A percentile compares a stretch with the other conserved stretches of the same genome.
phyloP scores from a whole-genome alignment of 2,329 filamentous ascomycete genomes.

The Hymenoscyphus fraxineus region DNA sequence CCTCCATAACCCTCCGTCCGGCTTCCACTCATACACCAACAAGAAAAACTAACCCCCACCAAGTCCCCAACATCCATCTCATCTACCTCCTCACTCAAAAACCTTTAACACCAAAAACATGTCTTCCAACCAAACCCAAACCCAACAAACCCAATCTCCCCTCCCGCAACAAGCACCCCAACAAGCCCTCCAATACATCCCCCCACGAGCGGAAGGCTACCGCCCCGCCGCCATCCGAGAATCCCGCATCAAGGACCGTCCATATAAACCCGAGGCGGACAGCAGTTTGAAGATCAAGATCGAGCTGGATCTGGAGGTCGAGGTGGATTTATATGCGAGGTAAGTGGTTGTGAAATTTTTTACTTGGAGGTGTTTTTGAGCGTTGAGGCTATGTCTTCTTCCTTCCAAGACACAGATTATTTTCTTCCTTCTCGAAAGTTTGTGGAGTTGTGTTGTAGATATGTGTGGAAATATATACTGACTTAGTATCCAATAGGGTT shows the following conservation, averaged over 20 bases:
- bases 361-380: too few species aligned
- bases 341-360: too few species aligned
- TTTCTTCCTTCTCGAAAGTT: too few species aligned
- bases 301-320: conserved; percentile 24
- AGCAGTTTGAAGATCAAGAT: conserved; percentile 24
- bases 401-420: too few species aligned
- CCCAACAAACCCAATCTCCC: neutral
- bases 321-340: conserved; percentile 13
- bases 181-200: neutral
- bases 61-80: neutral
- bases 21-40: too few species aligned
- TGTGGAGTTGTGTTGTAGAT: too few species aligned
- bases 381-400: too few species aligned
- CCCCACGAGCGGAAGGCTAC: conserved; percentile 8
- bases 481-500: neutral
- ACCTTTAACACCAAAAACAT: neutral
- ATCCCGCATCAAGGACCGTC: conserved; percentile 23
- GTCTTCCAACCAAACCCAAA: neutral
- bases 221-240: conserved; percentile 17
- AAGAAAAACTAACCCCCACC: neutral
- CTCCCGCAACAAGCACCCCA: conserved; percentile 2
- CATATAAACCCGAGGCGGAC: conserved; percentile 9
- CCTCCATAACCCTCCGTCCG: too few species aligned
- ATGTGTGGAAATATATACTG: too few species aligned
- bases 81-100: neutral